phyloP scores from a whole-genome alignment of 768 basidiomycete species.

The Suillus luteus region DNA sequence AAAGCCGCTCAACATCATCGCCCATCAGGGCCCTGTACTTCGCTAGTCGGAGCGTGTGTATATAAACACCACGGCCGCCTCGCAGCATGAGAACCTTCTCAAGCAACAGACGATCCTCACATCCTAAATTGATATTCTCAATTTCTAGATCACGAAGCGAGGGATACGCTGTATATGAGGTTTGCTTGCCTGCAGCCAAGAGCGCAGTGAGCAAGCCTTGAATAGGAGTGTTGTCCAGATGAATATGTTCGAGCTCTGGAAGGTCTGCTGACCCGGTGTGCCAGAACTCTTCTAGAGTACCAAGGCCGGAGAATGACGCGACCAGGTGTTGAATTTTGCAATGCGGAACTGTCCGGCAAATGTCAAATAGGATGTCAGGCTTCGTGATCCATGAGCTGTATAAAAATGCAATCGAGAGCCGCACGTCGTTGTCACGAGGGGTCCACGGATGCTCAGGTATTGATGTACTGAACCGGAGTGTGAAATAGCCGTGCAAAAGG shows the following conservation, averaged over 20 bases:
- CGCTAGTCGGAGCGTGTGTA: not conserved
- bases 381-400: not conserved
- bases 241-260: not conserved
- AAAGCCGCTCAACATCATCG: slow-evolving; percentile 6
- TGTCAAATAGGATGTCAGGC: not conserved
- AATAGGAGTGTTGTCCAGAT: not conserved
- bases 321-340: not conserved
- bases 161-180: not conserved
- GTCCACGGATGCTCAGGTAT: not conserved
- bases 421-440: not conserved
- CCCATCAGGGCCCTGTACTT: not conserved
- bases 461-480: not conserved
- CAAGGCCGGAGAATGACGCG: not conserved
- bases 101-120: not conserved
- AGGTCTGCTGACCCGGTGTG: not conserved
- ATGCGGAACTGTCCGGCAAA: not conserved
- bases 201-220: not conserved
- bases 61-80: not conserved
- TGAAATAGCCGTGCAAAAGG: not conserved
- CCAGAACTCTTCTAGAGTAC: not conserved
- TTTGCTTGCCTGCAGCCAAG: not conserved
- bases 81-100: not conserved
- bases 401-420: not conserved
- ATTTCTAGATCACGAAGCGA: not conserved
- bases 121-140: not conserved